phyloP scores from a whole-genome alignment of 2,329 filamentous ascomycete species.

The Botryosphaeria agaves region DNA sequence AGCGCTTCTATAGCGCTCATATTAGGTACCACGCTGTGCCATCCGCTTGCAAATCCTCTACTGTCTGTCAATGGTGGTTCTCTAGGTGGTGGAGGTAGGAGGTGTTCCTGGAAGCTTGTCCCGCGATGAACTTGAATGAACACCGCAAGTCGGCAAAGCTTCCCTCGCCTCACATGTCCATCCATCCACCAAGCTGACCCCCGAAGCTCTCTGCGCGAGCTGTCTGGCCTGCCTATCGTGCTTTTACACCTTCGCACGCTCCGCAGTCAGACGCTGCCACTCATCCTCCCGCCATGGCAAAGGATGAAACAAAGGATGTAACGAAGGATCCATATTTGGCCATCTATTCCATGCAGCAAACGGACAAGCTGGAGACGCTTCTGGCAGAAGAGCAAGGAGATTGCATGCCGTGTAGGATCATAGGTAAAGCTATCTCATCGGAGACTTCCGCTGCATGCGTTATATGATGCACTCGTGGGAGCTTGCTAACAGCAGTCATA shows the following conservation, averaged over 20 bases:
- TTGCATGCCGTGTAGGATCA: background rate
- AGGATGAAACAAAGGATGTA: too few relatives aligned
- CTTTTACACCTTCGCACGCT: background rate
- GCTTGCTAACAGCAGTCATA: too few relatives aligned
- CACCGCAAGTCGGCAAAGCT: background rate
- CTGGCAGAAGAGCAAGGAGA: background rate
- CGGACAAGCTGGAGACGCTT: background rate
- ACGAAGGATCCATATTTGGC: too few relatives aligned
- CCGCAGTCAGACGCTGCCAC: background rate
- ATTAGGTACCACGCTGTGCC: slow-evolving; percentile 5
- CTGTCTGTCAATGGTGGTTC: background rate
- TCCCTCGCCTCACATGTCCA: background rate
- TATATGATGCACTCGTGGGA: too few relatives aligned
- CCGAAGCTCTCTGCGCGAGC: background rate
- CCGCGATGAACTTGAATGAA: background rate
- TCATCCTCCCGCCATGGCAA: too few relatives aligned
- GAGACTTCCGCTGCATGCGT: background rate
- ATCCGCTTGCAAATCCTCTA: background rate
- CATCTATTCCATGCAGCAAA: background rate
- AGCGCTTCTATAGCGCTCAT: slow-evolving; percentile 77
- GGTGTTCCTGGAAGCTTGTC: background rate
- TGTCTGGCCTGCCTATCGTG: background rate
- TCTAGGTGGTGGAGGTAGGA: background rate
- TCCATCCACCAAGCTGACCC: too few relatives aligned
- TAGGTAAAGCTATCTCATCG: background rate